Evolutionary conservation across 345 rosid genomes (phyloP), one percentile per base, ranked within the genome.

Genomic region (Bruguiera parviflora): DNA sequence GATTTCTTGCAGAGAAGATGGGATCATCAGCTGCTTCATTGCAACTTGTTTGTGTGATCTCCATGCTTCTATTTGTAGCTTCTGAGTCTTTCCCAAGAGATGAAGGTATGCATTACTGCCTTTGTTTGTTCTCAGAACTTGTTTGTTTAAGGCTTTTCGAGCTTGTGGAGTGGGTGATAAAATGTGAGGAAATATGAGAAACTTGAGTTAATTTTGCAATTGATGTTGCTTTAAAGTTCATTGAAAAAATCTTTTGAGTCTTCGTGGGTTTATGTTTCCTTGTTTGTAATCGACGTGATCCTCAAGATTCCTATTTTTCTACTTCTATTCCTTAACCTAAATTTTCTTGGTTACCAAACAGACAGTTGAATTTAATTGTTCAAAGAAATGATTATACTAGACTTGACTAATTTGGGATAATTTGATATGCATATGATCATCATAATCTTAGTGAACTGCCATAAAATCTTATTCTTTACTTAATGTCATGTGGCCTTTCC

Each of bases 81-180:
- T 82, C 88, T 68, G 73, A 81, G 69, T 83, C 88, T 10, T 87
- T 90, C 79, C 56, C 85, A 4, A 22, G 67, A 60, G 86, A 82
- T 73, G 99, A 96, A 86, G 94, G 99, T 92, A 75, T 47, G 71
- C 27, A 67, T 21, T 51, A 18, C 29, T n/a, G 21, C 46, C 75
- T 53, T 2, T 37, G 25, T 53, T 2, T 37, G 25, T 71, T 69
- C 66, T 73, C 84, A 82, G 93, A 88, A 89, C 96, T 86, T 80
- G 84, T 52, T 63, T 80, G 51, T 71, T 73, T 64, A 22, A 29
- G 33, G 28, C 37, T 8, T 13, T 20, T 37, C 63, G n/a, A 71
- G 28, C 61, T 70, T 8, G 66, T 72, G 78, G 65, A 71, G 58
- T 69, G 20, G 70, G 19, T 67, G 77, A 75, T 77, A 66, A 69